phyloP scores from a whole-genome alignment of 495 filamentous ascomycete species.

The Platismatia glauca region DNA sequence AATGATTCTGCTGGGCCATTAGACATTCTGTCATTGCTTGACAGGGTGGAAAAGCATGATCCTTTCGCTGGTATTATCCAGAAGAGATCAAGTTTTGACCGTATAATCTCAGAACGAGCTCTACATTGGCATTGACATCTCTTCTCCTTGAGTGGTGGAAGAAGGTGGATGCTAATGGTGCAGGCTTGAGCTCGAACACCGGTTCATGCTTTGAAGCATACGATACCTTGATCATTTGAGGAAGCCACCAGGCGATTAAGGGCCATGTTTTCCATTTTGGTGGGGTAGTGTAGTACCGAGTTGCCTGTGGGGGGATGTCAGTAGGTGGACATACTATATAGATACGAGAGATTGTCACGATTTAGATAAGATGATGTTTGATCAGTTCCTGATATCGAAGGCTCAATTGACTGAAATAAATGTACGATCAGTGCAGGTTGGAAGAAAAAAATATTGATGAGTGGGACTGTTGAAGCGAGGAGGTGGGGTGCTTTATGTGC shows the following conservation, averaged over 20 bases:
- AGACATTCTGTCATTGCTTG: conserved; percentile 31
- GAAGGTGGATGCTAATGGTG: conserved; percentile 26
- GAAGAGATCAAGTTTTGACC: conserved; percentile 83
- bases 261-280: conserved; percentile 9
- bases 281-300: conserved; percentile 7
- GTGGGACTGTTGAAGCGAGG: neutral
- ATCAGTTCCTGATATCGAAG: neutral
- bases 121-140: conserved; percentile 22
- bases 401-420: neutral
- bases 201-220: conserved; percentile 47
- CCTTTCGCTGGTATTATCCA: conserved; percentile 99
- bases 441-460: neutral
- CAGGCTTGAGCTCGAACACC: conserved; percentile 48
- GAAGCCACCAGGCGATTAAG: conserved; percentile 11
- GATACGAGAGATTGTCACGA: neutral
- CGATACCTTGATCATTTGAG: conserved; percentile 16
- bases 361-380: neutral
- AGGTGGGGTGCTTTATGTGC: neutral
- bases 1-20: conserved; percentile 27
- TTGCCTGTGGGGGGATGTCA: neutral
- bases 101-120: conserved; percentile 87
- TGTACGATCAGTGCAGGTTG: neutral
- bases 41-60: conserved; percentile 63
- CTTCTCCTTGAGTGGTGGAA: conserved; percentile 13
- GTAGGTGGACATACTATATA: neutral